A percentile compares a stretch with the other conserved stretches of the same genome.
Conservation (phyloP, 2,329 filamentous ascomycete species). For the Dothideomycetes sp. region DNA sequence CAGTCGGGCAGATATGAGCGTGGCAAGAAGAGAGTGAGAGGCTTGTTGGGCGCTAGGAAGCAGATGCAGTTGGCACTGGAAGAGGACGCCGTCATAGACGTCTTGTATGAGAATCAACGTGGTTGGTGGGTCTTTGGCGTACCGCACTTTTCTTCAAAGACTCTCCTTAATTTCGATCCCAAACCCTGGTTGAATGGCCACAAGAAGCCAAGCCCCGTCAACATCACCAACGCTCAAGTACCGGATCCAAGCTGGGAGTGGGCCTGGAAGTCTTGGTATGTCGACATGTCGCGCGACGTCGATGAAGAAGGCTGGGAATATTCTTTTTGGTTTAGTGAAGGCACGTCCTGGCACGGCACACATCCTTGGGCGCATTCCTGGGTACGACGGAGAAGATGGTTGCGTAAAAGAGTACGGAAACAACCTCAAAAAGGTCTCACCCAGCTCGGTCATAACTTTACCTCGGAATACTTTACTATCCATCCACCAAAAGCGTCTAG, state of each 20-base stretch:
- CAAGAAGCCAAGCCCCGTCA: conserved; percentile 49
- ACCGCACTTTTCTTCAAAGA: conserved; percentile 78
- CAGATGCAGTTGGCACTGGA: conserved; percentile 26
- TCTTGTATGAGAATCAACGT: conserved; percentile 92
- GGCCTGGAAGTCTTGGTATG: conserved; percentile 65
- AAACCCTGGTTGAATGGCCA: conserved; percentile 67
- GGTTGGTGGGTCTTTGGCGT: conserved; percentile 83
- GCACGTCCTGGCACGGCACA: conserved; percentile 67
- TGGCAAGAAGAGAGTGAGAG: conserved; percentile 24
- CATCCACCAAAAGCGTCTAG: conserved; percentile 30
- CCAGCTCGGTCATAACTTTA: conserved; percentile 56
- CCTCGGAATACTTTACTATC: conserved; percentile 71
- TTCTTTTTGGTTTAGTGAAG: conserved; percentile 67
- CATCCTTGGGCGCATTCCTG: conserved; percentile 91
- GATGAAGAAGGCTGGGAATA: conserved; percentile 97
- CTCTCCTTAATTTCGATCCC: conserved; percentile 78
- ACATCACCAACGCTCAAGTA: conserved; percentile 79
- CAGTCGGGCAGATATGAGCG: conserved; percentile 21
- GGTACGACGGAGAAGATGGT: conserved; percentile 82
- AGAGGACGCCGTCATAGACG: conserved; percentile 56
- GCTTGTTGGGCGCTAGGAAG: conserved; percentile 23
- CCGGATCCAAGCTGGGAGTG: conserved; percentile 95
- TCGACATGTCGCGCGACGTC: conserved; percentile 68
- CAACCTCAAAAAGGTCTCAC: conserved; percentile 26
- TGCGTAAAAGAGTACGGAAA: conserved; percentile 66